These are phyloP conservation scores for Stagonosporopsis vannaccii DNA, from an alignment of 2,329 filamentous ascomycete genomes.

Conservation along the genomic window DNA sequence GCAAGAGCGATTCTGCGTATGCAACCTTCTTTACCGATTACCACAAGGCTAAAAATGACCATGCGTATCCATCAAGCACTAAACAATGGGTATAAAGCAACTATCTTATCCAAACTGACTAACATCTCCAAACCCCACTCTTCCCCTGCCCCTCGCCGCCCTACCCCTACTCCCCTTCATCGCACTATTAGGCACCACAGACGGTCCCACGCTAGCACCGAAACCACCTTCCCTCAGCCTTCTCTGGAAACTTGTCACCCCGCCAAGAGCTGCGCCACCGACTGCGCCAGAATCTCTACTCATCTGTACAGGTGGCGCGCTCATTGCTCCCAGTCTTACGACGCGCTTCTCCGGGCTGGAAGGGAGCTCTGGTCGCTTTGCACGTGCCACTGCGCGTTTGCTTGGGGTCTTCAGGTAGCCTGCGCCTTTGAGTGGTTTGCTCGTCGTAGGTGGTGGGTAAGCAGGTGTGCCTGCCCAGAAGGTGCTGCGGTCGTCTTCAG, in stretches of 20 bases:
- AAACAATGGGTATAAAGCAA: conserved; percentile 6
- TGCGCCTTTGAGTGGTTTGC: conserved; percentile 23
- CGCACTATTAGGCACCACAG: conserved; percentile 11
- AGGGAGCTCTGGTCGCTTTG: conserved; percentile 40
- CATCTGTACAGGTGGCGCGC: conserved; percentile 38
- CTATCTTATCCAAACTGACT: conserved; percentile 24
- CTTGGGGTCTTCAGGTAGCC: conserved; percentile 59
- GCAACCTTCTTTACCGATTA: not conserved
- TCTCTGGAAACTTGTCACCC: conserved; percentile 44
- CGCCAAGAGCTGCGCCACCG: conserved; percentile 11
- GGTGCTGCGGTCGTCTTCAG: conserved; percentile 18
- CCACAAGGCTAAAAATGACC: not conserved
- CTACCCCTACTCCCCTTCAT: conserved; percentile 18
- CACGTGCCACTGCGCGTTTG: conserved; percentile 47
- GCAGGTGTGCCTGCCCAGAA: conserved; percentile 42
- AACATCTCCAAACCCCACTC: conserved; percentile 35
- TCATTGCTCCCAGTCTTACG: conserved; percentile 30
- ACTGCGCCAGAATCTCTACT: not conserved
- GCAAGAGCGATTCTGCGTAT: too few species aligned
- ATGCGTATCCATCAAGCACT: not conserved
- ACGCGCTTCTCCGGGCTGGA: conserved; percentile 35
- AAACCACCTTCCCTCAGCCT: conserved; percentile 44
- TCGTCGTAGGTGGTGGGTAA: conserved; percentile 17
- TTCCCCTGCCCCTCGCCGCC: conserved; percentile 22
- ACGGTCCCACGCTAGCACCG: conserved; percentile 15